Percentiles rank a stretch among this genome's conserved stretches.
Evolutionary conservation across 2,329 filamentous ascomycete genomes (phyloP).

Genomic region (Neurospora crassa): DNA sequence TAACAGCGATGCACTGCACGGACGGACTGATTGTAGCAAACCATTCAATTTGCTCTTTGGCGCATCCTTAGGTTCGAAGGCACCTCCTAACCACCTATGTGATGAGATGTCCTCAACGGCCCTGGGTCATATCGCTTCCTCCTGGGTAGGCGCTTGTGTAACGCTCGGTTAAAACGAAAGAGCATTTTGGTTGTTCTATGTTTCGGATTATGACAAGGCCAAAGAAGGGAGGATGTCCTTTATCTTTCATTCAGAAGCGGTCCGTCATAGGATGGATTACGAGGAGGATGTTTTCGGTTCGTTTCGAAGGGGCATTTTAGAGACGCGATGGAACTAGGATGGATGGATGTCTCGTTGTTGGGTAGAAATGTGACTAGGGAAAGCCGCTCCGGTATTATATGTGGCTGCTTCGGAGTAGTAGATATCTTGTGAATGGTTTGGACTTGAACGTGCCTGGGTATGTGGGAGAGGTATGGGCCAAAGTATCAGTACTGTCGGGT

Average conservation of each 20-base stretch:
- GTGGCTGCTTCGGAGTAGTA: not conserved
- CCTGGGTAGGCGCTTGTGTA: not conserved
- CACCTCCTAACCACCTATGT: not conserved
- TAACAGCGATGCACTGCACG: not conserved
- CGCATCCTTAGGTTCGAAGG: not conserved
- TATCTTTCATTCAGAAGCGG: not conserved
- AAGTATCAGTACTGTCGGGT: not conserved
- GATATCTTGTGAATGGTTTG: not conserved
- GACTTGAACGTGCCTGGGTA: no score
- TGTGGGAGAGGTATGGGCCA: no score
- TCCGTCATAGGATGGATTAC: not conserved
- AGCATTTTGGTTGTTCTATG: not conserved
- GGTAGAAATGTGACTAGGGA: not conserved
- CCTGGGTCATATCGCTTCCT: not conserved
- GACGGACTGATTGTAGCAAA: not conserved
- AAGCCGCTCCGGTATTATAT: not conserved
- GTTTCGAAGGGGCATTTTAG: not conserved
- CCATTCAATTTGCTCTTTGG: not conserved
- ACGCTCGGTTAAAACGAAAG: not conserved
- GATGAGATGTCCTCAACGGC: not conserved
- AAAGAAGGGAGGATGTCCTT: not conserved
- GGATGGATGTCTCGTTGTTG: not conserved
- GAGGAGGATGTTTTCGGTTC: not conserved
- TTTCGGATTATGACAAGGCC: not conserved
- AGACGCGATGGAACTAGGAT: not conserved